Conservation (phyloP, 805 yeast genomes). For the Soucietia sequanensis region DNA sequence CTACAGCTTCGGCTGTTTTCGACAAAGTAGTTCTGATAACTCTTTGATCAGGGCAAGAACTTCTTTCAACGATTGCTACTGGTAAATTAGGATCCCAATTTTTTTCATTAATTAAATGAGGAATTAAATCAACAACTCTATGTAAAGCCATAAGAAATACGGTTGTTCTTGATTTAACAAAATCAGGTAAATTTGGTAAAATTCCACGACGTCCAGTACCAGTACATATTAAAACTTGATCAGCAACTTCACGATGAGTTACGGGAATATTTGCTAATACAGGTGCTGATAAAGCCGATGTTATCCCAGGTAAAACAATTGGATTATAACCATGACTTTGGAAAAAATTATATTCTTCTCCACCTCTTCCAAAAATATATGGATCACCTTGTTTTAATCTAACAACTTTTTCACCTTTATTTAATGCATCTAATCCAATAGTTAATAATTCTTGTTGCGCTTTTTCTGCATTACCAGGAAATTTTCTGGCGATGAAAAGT, state of each 20-base stretch:
- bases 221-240: constrained; percentile 89
- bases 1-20: constrained; percentile 69
- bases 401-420: constrained; percentile 73
- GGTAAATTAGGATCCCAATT: constrained; percentile 74
- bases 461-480: constrained; percentile 94
- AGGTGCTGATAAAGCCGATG: constrained; percentile 88
- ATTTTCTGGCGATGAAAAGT: constrained; percentile 84
- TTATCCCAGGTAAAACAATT: constrained; percentile 78
- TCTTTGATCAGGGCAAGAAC: constrained; percentile 91
- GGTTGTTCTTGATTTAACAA: constrained; percentile 70
- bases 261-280: constrained; percentile 81
- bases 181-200: constrained; percentile 75
- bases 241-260: constrained; percentile 89
- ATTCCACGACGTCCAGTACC: constrained; percentile 92
- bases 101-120: constrained; percentile 39
- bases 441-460: constrained; percentile 84
- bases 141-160: constrained; percentile 90
- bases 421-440: constrained; percentile 66
- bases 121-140: constrained; percentile 58
- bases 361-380: constrained; percentile 93
- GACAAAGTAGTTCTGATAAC: constrained; percentile 70
- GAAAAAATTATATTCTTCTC: constrained; percentile 82
- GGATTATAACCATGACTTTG: constrained; percentile 66
- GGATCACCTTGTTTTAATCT: constrained; percentile 97
- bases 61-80: constrained; percentile 84